Evolutionary conservation across 2,329 filamentous ascomycete species (phyloP).

Genomic region (Colletotrichum chlorophyti): DNA sequence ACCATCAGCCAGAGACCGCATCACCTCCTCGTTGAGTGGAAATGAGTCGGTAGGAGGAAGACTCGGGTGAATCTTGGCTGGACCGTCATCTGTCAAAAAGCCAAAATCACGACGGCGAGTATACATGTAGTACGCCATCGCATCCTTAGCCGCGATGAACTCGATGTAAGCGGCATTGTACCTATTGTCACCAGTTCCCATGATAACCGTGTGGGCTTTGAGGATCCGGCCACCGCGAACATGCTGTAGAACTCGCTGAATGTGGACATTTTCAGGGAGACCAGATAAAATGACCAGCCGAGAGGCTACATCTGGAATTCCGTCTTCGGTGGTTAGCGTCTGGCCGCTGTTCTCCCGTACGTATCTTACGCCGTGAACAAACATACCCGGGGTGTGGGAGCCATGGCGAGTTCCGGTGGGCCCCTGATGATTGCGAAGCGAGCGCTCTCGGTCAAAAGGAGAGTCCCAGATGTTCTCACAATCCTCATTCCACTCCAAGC

Average conservation of each 20-base stretch:
- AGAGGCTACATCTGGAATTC: slow-evolving; percentile 10
- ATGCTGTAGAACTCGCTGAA: slow-evolving; percentile 21
- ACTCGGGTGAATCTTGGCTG: neutral
- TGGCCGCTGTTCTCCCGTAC: neutral
- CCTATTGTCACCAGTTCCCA: neutral
- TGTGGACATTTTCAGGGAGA: slow-evolving; percentile 10
- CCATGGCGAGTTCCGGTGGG: neutral
- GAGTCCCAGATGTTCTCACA: slow-evolving; percentile 6
- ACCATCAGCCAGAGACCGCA: neutral
- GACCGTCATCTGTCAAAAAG: neutral
- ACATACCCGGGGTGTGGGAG: slow-evolving; percentile 17
- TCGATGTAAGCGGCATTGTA: slow-evolving; percentile 12
- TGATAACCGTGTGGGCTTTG: slow-evolving; percentile 1
- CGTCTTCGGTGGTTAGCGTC: neutral
- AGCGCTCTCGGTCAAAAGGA: neutral
- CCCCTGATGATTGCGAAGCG: slow-evolving; percentile 11
- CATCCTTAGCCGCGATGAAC: slow-evolving; percentile 4
- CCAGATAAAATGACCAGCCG: slow-evolving; percentile 23
- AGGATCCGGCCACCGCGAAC: slow-evolving; percentile 22
- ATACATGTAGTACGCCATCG: neutral
- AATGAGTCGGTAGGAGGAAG: slow-evolving; percentile 18
- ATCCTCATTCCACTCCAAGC: neutral
- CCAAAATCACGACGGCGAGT: slow-evolving; percentile 14
- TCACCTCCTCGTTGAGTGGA: neutral
- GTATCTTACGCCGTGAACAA: slow-evolving; percentile 20